Evolutionary conservation across 768 basidiomycete species (phyloP).

Genomic region (Plicaturopsis crispa): DNA sequence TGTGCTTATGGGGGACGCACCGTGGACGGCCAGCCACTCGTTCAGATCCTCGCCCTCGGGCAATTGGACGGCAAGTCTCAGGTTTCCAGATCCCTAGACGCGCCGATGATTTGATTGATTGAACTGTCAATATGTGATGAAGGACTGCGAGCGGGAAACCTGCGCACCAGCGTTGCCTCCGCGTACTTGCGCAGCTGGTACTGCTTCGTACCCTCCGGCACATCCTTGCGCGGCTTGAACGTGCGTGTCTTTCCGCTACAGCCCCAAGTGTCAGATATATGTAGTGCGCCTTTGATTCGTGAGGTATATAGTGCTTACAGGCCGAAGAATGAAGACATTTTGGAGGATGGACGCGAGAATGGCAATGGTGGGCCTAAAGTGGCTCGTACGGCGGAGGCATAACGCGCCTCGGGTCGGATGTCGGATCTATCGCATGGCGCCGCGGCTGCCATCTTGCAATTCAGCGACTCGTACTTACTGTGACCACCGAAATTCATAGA

Average conservation of each 20-base stretch:
- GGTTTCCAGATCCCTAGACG: slow-evolving; percentile 85
- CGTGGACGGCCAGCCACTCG: slow-evolving; percentile 99
- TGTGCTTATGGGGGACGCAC: slow-evolving; percentile 34
- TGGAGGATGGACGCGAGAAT: slow-evolving; percentile 6
- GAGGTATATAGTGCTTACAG: too few relatives aligned
- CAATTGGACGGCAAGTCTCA: slow-evolving; percentile 84
- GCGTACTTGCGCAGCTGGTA: slow-evolving; percentile 98
- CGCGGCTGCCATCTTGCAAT: too few relatives aligned
- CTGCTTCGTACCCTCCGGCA: slow-evolving; percentile 94
- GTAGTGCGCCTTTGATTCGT: too few relatives aligned
- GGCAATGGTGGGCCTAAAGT: too few relatives aligned
- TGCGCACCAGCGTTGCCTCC: slow-evolving; percentile 80
- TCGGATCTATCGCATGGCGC: too few relatives aligned
- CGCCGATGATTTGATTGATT: not conserved
- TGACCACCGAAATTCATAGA: too few relatives aligned
- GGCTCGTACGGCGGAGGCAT: not conserved
- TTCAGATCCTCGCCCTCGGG: slow-evolving; percentile 97
- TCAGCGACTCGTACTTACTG: too few relatives aligned
- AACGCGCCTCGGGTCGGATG: too few relatives aligned
- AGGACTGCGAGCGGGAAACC: slow-evolving; percentile 1
- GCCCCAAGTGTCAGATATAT: too few relatives aligned
- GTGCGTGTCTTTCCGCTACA: slow-evolving; percentile 83
- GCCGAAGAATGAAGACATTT: slow-evolving; percentile 86
- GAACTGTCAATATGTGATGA: not conserved
- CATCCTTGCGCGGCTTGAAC: slow-evolving; percentile 93